Conservation (phyloP, 257 asterid genomes). For the Rhazya stricta region DNA sequence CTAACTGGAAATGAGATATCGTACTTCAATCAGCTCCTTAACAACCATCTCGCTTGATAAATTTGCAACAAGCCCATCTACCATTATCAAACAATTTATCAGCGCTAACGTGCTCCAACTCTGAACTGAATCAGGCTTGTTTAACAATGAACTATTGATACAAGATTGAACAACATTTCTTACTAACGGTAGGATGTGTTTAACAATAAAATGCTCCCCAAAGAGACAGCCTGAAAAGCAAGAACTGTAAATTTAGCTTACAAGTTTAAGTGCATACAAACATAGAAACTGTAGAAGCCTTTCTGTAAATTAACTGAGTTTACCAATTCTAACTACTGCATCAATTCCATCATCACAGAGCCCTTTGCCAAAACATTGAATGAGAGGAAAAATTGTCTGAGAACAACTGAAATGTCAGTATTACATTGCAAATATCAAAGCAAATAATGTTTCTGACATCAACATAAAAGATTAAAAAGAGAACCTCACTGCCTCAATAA, state of each 20-base stretch:
- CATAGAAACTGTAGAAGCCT: conserved; percentile 16
- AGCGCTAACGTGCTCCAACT: conserved; percentile 78
- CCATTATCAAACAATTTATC: conserved; percentile 56
- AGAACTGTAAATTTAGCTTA: conserved; percentile 21
- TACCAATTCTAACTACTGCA: conserved; percentile 87
- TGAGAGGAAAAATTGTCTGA: conserved; percentile 87
- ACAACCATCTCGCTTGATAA: conserved; percentile 58
- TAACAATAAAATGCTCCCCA: conserved; percentile 67
- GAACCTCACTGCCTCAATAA: background rate
- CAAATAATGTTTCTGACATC: background rate
- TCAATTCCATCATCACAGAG: conserved; percentile 82
- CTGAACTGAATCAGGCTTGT: conserved; percentile 73
- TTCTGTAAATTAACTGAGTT: conserved; percentile 20
- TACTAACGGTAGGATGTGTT: conserved; percentile 75
- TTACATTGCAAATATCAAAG: background rate
- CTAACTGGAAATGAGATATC: conserved; percentile 10
- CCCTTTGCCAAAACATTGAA: conserved; percentile 93
- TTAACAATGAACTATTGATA: conserved; percentile 42
- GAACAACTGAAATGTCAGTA: conserved; percentile 19
- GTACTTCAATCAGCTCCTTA: conserved; percentile 82
- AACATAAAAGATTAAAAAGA: background rate
- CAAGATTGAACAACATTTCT: conserved; percentile 54
- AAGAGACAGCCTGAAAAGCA: conserved; percentile 69
- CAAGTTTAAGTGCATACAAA: conserved; percentile 16
- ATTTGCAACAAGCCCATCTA: conserved; percentile 71